phyloP scores from a whole-genome alignment of 108 stramenopile species.

The Cylindrotheca closterium region DNA sequence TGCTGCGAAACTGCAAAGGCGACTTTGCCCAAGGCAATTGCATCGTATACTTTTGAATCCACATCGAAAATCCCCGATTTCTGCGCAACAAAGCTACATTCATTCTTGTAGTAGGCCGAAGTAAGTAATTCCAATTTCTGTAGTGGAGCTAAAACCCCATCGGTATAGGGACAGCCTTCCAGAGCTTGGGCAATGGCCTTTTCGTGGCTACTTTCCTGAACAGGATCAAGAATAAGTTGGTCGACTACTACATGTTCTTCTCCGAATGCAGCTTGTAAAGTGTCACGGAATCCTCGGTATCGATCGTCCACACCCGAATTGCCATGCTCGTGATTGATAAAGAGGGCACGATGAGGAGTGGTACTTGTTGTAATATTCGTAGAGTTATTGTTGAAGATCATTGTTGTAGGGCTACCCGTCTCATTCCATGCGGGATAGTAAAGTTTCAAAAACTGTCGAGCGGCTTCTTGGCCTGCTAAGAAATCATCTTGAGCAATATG shows the following conservation, averaged over 20 bases:
- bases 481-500: constrained; percentile 7
- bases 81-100: constrained; percentile 19
- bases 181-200: too few relatives aligned
- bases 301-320: constrained; percentile 5
- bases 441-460: constrained; percentile 2
- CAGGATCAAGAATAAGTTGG: too few relatives aligned
- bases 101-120: too few relatives aligned
- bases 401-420: not conserved
- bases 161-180: too few relatives aligned
- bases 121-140: not conserved
- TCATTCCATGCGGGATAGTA: too few relatives aligned
- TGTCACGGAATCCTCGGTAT: not conserved
- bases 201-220: too few relatives aligned
- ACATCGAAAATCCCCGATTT: too few relatives aligned
- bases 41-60: constrained; percentile 15
- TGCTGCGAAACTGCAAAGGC: constrained; percentile 22
- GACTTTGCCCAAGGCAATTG: constrained; percentile 10
- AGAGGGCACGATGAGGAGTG: not conserved
- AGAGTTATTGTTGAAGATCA: too few relatives aligned
- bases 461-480: constrained; percentile 13
- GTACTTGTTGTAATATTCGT: not conserved
- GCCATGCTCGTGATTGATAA: constrained; percentile 11
- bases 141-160: too few relatives aligned
- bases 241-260: too few relatives aligned
- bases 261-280: not conserved